phyloP scores from a whole-genome alignment of 352 stramenopile genomes.

The Phytophthora citrophthora region DNA sequence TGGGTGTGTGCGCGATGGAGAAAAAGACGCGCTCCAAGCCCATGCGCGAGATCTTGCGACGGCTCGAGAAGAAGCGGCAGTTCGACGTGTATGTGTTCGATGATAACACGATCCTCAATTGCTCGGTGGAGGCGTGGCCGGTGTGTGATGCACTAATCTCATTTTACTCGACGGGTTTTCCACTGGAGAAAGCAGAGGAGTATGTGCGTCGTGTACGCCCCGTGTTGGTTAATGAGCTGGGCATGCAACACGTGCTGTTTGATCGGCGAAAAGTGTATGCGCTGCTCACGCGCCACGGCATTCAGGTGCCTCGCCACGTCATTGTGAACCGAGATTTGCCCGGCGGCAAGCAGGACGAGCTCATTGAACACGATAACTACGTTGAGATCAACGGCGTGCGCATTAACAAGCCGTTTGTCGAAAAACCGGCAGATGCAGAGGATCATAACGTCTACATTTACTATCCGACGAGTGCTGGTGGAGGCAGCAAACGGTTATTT shows the following conservation, averaged over 20 bases:
- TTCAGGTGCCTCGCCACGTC: conserved; percentile 96
- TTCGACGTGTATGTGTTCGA: conserved; percentile 99
- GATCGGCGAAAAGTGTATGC: conserved; percentile 97
- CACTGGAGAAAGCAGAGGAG: conserved; percentile 95
- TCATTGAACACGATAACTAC: conserved; percentile 86
- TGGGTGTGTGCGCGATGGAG: conserved; percentile 99
- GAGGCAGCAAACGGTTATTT: conserved; percentile 99
- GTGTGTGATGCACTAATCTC: conserved; percentile 98
- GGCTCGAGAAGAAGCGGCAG: conserved; percentile 91
- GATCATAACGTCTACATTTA: conserved; percentile 99
- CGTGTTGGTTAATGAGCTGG: conserved; percentile 98
- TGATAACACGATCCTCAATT: conserved; percentile 96
- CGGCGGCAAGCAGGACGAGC: conserved; percentile 56
- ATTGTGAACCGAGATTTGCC: conserved; percentile 95
- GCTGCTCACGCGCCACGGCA: conserved; percentile 93
- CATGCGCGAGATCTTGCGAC: conserved; percentile 96
- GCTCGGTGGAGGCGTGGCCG: conserved; percentile 95
- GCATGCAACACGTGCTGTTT: conserved; percentile 96
- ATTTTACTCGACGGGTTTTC: conserved; percentile 99
- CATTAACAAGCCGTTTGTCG: conserved; percentile 99
- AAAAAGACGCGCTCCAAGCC: conserved; percentile 98
- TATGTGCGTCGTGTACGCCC: conserved; percentile 97
- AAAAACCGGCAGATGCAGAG: conserved; percentile 99
- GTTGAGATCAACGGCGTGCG: conserved; percentile 93
- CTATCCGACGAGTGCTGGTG: conserved; percentile 97